Conservation (phyloP, 345 rosid genomes). For the Physaria fendleri region DNA sequence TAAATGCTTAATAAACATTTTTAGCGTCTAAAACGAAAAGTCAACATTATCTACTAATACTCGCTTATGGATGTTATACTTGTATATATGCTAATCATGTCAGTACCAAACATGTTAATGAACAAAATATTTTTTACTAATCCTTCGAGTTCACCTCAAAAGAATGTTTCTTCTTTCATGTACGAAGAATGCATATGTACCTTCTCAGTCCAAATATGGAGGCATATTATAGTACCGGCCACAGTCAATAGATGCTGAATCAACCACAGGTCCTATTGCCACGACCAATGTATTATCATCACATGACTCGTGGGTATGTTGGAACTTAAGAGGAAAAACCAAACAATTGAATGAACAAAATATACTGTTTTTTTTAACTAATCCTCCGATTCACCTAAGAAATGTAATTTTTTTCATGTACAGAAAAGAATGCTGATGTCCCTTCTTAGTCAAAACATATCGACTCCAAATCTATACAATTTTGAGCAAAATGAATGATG, state of each 20-base stretch:
- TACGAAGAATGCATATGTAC: constrained; percentile 14
- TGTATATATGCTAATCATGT: neutral
- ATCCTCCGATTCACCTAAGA: neutral
- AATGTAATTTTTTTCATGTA: constrained; percentile 12
- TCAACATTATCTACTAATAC: neutral
- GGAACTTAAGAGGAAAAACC: too few species aligned
- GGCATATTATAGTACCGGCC: too few species aligned
- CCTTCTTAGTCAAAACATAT: neutral
- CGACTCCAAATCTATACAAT: neutral
- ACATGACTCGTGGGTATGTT: too few species aligned
- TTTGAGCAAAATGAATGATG: constrained; percentile 2
- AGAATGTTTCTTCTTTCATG: constrained; percentile 6
- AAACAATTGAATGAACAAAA: neutral
- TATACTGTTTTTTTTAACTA: neutral
- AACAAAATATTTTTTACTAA: neutral
- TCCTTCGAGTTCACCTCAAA: neutral
- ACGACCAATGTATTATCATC: too few species aligned
- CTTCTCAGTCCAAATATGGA: neutral
- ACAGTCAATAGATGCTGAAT: too few species aligned
- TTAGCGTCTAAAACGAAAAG: neutral
- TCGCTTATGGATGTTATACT: too few species aligned
- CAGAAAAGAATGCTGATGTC: constrained; percentile 10
- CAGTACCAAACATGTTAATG: neutral
- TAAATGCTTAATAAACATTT: neutral
- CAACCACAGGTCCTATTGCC: too few species aligned